Conservation (phyloP, 768 basidiomycete species). For the Suillus plorans region DNA sequence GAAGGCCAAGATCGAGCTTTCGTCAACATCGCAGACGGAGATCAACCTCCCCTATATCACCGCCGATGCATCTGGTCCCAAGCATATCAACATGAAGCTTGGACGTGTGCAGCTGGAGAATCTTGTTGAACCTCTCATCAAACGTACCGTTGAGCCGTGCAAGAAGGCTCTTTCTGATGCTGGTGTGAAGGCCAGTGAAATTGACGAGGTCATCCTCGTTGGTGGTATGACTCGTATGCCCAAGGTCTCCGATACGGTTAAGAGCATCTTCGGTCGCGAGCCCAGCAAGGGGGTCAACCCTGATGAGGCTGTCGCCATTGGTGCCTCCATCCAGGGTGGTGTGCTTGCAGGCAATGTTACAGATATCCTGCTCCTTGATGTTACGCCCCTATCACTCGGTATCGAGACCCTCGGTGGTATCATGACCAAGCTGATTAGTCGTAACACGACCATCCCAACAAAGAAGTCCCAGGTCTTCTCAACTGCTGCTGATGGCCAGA, state of each 20-base stretch:
- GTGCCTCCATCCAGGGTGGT: slow-evolving; percentile 97
- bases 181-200: slow-evolving; percentile 87
- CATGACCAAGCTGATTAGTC: slow-evolving; percentile 98
- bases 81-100: slow-evolving; percentile 94
- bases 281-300: slow-evolving; percentile 99
- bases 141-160: slow-evolving; percentile 92
- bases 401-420: slow-evolving; percentile 98
- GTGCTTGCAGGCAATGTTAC: slow-evolving; percentile 96
- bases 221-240: slow-evolving; percentile 99
- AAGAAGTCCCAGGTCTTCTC: slow-evolving; percentile 99
- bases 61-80: slow-evolving; percentile 90
- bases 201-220: slow-evolving; percentile 96
- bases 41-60: slow-evolving; percentile 99
- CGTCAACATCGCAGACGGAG: slow-evolving; percentile 92
- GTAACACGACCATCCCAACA: slow-evolving; percentile 99
- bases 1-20: slow-evolving; percentile 99
- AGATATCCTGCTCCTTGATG: slow-evolving; percentile 91
- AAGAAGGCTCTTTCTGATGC: slow-evolving; percentile 96
- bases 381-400: slow-evolving; percentile 93
- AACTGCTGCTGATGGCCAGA: slow-evolving; percentile 98
- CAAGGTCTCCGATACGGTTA: slow-evolving; percentile 87
- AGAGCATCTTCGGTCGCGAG: slow-evolving; percentile 87
- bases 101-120: slow-evolving; percentile 88
- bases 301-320: slow-evolving; percentile 98
- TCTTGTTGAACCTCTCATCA: slow-evolving; percentile 78